A percentile compares a stretch with the other conserved stretches of the same genome.
These are phyloP conservation scores for Termitomyces sp. DNA, from an alignment of 768 basidiomycete genomes.

Conservation along the genomic window DNA sequence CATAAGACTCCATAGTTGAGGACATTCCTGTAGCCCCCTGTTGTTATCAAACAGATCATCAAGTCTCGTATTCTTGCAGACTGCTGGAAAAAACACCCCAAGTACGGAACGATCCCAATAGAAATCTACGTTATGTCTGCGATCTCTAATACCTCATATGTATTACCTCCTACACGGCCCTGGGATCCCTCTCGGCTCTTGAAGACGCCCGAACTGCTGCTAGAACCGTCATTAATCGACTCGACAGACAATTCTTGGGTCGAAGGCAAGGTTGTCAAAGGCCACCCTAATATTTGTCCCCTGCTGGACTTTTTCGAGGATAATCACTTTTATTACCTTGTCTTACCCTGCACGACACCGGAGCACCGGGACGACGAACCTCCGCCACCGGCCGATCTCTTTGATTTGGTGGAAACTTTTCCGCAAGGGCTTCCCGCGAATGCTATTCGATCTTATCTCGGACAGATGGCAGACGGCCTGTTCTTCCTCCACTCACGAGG, in stretches of 20 bases:
- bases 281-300: constrained; percentile 94
- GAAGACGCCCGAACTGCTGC: constrained; percentile 13
- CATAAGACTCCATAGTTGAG: constrained; percentile 15
- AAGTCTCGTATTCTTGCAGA: constrained; percentile 98
- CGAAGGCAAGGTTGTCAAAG: constrained; percentile 69
- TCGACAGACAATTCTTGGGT: constrained; percentile 48
- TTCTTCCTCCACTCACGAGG: constrained; percentile 87
- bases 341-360: constrained; percentile 75
- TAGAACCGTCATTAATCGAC: constrained; percentile 9
- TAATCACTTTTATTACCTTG: constrained; percentile 91
- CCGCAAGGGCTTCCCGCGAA: constrained; percentile 80
- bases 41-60: constrained; percentile 98
- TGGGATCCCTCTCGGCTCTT: constrained; percentile 73
- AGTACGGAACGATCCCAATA: constrained; percentile 94
- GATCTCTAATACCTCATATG: constrained; percentile 77
- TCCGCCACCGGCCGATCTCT: constrained; percentile 75
- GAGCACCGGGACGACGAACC: constrained; percentile 50
- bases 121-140: constrained; percentile 95
- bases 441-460: constrained; percentile 78
- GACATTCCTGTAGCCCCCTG: constrained; percentile 56
- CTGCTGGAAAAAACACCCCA: constrained; percentile 98
- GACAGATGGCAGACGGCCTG: constrained; percentile 91
- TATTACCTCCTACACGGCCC: constrained; percentile 72
- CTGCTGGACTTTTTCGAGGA: constrained; percentile 97
- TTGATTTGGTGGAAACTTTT: constrained; percentile 89